Percentiles rank a stretch among this genome's conserved stretches.
Evolutionary conservation across 2,329 filamentous ascomycete species (phyloP).

Genomic region (Arthrobotrys entomopaga): DNA sequence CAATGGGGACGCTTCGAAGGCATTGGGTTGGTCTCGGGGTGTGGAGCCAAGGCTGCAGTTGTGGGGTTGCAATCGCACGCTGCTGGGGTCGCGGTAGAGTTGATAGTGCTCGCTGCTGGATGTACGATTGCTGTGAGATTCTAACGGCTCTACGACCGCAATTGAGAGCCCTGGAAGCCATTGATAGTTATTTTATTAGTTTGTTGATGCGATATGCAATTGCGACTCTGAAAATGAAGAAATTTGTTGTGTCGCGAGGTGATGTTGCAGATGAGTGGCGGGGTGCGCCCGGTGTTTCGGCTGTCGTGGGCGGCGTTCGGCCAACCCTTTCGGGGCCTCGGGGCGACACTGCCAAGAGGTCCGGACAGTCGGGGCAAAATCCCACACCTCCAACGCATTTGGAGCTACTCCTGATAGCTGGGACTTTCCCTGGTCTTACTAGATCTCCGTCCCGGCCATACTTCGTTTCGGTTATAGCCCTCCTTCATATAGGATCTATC

Average conservation of each 20-base stretch:
- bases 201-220: too few species aligned
- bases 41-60: not conserved
- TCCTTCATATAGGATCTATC: too few species aligned
- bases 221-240: too few species aligned
- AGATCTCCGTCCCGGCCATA: too few species aligned
- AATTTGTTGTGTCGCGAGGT: constrained; percentile 15
- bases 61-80: constrained; percentile 23
- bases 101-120: constrained; percentile 36
- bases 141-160: constrained; percentile 34
- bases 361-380: not conserved
- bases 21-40: constrained; percentile 12
- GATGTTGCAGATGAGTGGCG: constrained; percentile 5
- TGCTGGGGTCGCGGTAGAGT: constrained; percentile 28
- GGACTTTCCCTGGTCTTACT: too few species aligned
- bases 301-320: constrained; percentile 26
- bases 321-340: not conserved
- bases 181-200: not conserved
- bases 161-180: constrained; percentile 45
- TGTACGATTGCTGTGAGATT: constrained; percentile 27
- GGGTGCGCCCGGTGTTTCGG: constrained; percentile 23
- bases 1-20: constrained; percentile 3
- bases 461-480: too few species aligned
- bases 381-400: too few species aligned
- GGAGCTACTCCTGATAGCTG: too few species aligned
- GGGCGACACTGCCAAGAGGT: too few species aligned